These are phyloP conservation scores for Fonsecaea erecta DNA, from an alignment of 2,329 filamentous ascomycete genomes.

Conservation along the genomic window DNA sequence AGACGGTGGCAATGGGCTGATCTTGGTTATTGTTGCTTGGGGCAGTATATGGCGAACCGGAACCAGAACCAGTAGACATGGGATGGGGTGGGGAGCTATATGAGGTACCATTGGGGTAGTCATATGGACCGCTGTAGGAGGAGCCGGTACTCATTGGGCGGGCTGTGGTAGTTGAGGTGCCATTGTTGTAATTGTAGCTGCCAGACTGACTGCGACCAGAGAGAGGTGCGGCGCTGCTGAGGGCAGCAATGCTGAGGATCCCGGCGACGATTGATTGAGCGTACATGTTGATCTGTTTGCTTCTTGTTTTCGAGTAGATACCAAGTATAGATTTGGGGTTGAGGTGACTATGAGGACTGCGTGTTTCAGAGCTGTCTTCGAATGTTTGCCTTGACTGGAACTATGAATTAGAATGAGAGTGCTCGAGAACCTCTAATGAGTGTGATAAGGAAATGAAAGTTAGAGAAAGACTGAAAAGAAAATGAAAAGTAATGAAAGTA, in stretches of 20 bases:
- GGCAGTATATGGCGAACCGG: background rate
- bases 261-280: constrained; percentile 18
- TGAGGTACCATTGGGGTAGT: constrained; percentile 1
- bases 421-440: background rate
- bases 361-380: background rate
- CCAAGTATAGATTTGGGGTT: background rate
- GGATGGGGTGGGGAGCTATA: background rate
- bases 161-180: constrained; percentile 4
- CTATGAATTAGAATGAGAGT: background rate
- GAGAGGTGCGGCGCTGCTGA: constrained; percentile 24
- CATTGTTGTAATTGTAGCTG: background rate
- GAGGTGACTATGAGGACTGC: background rate
- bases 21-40: background rate
- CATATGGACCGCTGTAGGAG: background rate
- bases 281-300: constrained; percentile 6
- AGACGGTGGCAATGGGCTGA: constrained; percentile 24
- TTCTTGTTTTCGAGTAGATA: background rate
- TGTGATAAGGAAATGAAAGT: constrained; percentile 6
- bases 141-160: background rate
- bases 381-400: constrained; percentile 4
- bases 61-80: background rate
- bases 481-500: constrained; percentile 24
- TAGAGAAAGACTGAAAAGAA: constrained; percentile 27
- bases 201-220: constrained; percentile 10
- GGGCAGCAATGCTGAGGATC: constrained; percentile 20